Base-by-base conservation (phyloP, 768 basidiomycete genomes). In the Suillus hirtellus region DNA sequence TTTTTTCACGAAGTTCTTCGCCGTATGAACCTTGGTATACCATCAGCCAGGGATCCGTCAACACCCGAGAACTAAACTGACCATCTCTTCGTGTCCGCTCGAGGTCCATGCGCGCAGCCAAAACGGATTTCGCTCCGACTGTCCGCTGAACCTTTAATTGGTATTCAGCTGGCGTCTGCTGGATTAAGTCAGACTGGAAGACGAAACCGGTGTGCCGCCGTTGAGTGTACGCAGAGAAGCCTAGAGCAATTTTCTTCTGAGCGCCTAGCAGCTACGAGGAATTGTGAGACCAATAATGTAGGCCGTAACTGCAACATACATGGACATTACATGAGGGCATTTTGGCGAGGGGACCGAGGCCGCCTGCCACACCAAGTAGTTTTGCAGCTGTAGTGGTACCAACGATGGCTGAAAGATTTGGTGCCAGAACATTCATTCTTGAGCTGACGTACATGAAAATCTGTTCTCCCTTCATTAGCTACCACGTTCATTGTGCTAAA, bases 401-500 rank as follows among this genome's bases (percentile, higher is more conserved):
- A 80, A 99, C 93, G 78, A 99, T 97, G 77, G 93, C 90, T 71
- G 95, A 96, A 74, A 99, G 87, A 77, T 99, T 99, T 72, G 97
- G 97, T 69, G 97, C 96, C 72, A 99, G 90, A 63, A 95, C 86
- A 80, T 94, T 93, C 94, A 99, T 99, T 80, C 97, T 87, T 70
- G 94, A 96, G 82, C 96, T 96, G 76, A 99, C 97, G 85, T 99
- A 99, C 83, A 92, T 89, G 79, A 99, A 96, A 70, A 99, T 99
- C 92, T 96, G 71, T 1, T 62, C 52, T 6, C 44, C 35, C 38
- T n/a, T 15, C 35, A 58, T 44, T n/a, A 21, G 59, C 52, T 42
- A 61, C 65, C 9, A 15, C 24, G 52, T 37, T 19, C 8, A 55
- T 54, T 42, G 59, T 65, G 46, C 44, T 67, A 60, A 50, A 56